Percentiles rank a stretch among this genome's conserved stretches.
Conservation (phyloP, 2,329 filamentous ascomycete species). For the Pleomassaria siparia region DNA sequence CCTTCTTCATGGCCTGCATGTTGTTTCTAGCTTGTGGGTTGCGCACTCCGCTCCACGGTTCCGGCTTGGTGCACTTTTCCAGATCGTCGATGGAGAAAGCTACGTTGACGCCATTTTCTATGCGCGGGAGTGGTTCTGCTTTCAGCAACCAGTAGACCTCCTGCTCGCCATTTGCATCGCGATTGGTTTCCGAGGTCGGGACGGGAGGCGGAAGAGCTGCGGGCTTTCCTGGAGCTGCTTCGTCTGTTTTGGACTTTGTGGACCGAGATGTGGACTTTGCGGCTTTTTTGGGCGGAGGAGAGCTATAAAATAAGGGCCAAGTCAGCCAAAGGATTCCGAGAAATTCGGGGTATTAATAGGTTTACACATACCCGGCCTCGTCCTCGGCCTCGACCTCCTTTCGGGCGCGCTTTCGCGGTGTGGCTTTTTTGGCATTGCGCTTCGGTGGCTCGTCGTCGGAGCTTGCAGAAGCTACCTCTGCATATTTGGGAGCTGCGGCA, state of each 20-base stretch:
- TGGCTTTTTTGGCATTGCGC: conserved; percentile 24
- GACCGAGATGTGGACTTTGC: conserved; percentile 13
- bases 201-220: conserved; percentile 13
- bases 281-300: conserved; percentile 24
- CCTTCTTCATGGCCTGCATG: conserved; percentile 85
- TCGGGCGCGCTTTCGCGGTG: conserved; percentile 33
- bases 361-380: conserved; percentile 7
- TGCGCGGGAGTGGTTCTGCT: conserved; percentile 75
- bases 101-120: conserved; percentile 85
- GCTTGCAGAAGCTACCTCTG: conserved; percentile 18
- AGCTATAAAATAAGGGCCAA: conserved; percentile 8
- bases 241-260: conserved; percentile 7
- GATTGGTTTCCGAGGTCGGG: conserved; percentile 25
- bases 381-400: conserved; percentile 14
- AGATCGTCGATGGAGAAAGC: conserved; percentile 95
- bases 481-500: conserved; percentile 19
- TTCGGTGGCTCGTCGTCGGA: conserved; percentile 18
- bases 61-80: conserved; percentile 68
- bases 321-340: too few species aligned
- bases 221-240: conserved; percentile 3
- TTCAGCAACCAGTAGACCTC: conserved; percentile 53
- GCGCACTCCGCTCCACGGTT: conserved; percentile 79
- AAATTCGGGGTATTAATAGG: background rate
- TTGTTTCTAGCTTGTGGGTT: conserved; percentile 74
- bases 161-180: conserved; percentile 28